Conservation (phyloP, 176 grass and related monocot species). For the bread wheat (Triticum aestivum) region IWGSC_CS_RefSeq_v2.1 NC_057799.1:550047904-550048403, state of each 20-base stretch:
- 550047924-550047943: too few relatives aligned
- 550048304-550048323: background rate
- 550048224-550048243: background rate
- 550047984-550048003: too few relatives aligned
- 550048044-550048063: too few relatives aligned
- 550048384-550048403: slow-evolving; percentile 7
- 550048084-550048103: too few relatives aligned
- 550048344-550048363: background rate
- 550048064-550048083: too few relatives aligned
- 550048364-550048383: background rate
- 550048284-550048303: background rate
- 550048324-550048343: background rate
- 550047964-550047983: too few relatives aligned
- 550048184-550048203: background rate
- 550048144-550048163: background rate
- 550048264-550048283: background rate
- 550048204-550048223: background rate
- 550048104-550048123: too few relatives aligned
- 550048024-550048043: too few relatives aligned
- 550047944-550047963: too few relatives aligned
- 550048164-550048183: background rate
- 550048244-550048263: background rate
- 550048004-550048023: too few relatives aligned
- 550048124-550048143: too few relatives aligned
- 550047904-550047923: too few relatives aligned